Base-by-base conservation (phyloP, 148 eudicot species). In the Rhododendron ferrugineum region DNA sequence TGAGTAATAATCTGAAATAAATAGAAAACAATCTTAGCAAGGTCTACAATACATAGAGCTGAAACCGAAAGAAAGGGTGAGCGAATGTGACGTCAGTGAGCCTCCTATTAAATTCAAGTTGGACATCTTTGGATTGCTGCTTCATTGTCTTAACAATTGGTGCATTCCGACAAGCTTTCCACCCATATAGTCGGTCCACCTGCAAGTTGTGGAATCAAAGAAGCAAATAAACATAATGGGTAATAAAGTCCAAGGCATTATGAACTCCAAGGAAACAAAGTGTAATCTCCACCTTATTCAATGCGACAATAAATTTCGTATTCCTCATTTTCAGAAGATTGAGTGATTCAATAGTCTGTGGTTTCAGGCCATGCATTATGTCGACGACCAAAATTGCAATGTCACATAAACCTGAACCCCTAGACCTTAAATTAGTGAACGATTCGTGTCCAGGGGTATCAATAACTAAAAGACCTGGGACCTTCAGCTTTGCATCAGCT, bases 321-420 rank as follows among this genome's bases (percentile, higher is more conserved):
- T 96, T 92, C 89, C 98, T 90, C 96, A 91, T 96, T 86, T 89
- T 96, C 91, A 96, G 89, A 77, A 96, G 94, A 89, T 96, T 93
- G 40, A 96, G 93, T 52, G 98, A 96, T 87, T 96, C 98, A 79
- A 96, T 91, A 36, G 98, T 96, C 85, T 96, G 96, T 81, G 93
- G 97, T 83, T 96, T 96, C 89, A 96, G 88, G 52, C 98, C 98
- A 87, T 94, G 96, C 98, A 93, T 96, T 68, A 96, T 94, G 87
- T 96, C 99, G 70, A 96, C 95, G 77, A 96, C 99, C 86, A 94
- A 88, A 85, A 96, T 91, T 22, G 98, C 98, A 89, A 96, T 91
- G 95, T 96, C 98, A 92, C 98, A 96, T 89, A 96, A 87, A n/a
- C 98, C 98, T 46, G 98, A 96, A 80, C 98, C 98, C 72, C 98